Percentiles rank a stretch among this genome's conserved stretches.
Conservation (phyloP, 176 grass and related monocot species). For the Luzula sylvatica region DNA sequence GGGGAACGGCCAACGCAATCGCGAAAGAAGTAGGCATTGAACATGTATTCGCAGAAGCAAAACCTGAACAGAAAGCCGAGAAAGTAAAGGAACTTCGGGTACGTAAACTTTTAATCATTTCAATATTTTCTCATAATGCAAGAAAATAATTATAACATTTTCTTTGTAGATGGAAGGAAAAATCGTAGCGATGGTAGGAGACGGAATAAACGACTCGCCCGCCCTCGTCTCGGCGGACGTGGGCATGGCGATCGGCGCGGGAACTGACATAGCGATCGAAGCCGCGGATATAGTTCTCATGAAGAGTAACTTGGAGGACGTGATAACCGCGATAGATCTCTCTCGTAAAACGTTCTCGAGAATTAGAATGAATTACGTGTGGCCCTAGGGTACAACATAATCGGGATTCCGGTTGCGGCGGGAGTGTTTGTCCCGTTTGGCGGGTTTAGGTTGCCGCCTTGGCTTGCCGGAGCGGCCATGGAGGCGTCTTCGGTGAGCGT, state of each 20-base stretch:
- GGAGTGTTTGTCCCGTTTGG: slow-evolving; percentile 61
- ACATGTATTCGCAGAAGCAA: slow-evolving; percentile 64
- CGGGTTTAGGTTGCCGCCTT: slow-evolving; percentile 72
- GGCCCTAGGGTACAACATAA: slow-evolving; percentile 88
- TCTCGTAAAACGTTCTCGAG: slow-evolving; percentile 78
- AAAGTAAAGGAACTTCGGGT: slow-evolving; percentile 94
- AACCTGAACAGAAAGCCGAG: slow-evolving; percentile 72
- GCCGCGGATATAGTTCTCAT: slow-evolving; percentile 90
- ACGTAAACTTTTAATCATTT: too few relatives aligned
- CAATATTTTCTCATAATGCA: too few relatives aligned
- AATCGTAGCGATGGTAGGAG: slow-evolving; percentile 85
- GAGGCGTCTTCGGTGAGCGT: slow-evolving; percentile 79
- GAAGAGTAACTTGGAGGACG: slow-evolving; percentile 95
- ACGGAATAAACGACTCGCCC: slow-evolving; percentile 86
- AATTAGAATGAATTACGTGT: slow-evolving; percentile 87
- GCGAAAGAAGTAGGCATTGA: slow-evolving; percentile 69
- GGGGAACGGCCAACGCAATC: slow-evolving; percentile 87
- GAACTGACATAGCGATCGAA: slow-evolving; percentile 89
- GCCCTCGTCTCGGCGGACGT: slow-evolving; percentile 86
- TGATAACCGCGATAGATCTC: slow-evolving; percentile 83
- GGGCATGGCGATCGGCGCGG: slow-evolving; percentile 71
- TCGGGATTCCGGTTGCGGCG: slow-evolving; percentile 68
- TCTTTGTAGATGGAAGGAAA: slow-evolving; percentile 40
- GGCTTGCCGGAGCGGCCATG: slow-evolving; percentile 90
- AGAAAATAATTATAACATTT: too few relatives aligned